A percentile compares a stretch with the other conserved stretches of the same genome.
Conservation (phyloP, 2,329 filamentous ascomycete genomes). For the Phialophora tarda region DNA sequence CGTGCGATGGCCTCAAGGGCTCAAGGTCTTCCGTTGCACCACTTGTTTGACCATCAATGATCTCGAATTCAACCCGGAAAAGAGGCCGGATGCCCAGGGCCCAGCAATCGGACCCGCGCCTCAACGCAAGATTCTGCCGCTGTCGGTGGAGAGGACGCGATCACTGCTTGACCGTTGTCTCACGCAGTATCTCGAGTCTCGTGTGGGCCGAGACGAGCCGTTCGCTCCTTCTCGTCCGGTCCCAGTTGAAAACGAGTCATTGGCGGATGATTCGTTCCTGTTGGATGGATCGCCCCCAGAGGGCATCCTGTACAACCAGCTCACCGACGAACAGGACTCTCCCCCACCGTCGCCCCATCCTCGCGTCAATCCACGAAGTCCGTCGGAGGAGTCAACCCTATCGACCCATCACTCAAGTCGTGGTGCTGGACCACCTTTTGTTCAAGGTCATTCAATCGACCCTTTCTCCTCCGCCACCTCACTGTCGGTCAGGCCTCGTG, state of each 20-base stretch:
- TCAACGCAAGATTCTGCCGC: constrained; percentile 44
- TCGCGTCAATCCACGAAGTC: constrained; percentile 23
- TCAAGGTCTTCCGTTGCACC: constrained; percentile 79
- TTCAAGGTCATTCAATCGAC: constrained; percentile 25
- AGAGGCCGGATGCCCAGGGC: not conserved
- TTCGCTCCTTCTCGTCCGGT: constrained; percentile 6
- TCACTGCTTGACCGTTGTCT: constrained; percentile 63
- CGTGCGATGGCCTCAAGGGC: constrained; percentile 76
- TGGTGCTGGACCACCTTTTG: constrained; percentile 13
- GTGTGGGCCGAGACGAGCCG: constrained; percentile 43
- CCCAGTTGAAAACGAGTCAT: constrained; percentile 12
- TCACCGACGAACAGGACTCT: constrained; percentile 28
- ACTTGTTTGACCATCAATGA: constrained; percentile 87
- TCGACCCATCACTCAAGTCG: constrained; percentile 15
- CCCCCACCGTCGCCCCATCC: constrained; percentile 28
- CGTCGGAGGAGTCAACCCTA: constrained; percentile 29
- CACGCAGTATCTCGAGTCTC: constrained; percentile 55
- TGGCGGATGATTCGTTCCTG: constrained; percentile 36
- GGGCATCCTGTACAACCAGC: constrained; percentile 25
- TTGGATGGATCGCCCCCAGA: constrained; percentile 34
- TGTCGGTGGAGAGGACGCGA: constrained; percentile 67
- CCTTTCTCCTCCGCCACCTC: constrained; percentile 27
- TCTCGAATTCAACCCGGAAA: constrained; percentile 57
- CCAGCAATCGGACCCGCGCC: constrained; percentile 11
- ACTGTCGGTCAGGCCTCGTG: constrained; percentile 11